Conservation (phyloP, 1,284 basidiomycete genomes). For the Paramarasmius palmivorus region DNA sequence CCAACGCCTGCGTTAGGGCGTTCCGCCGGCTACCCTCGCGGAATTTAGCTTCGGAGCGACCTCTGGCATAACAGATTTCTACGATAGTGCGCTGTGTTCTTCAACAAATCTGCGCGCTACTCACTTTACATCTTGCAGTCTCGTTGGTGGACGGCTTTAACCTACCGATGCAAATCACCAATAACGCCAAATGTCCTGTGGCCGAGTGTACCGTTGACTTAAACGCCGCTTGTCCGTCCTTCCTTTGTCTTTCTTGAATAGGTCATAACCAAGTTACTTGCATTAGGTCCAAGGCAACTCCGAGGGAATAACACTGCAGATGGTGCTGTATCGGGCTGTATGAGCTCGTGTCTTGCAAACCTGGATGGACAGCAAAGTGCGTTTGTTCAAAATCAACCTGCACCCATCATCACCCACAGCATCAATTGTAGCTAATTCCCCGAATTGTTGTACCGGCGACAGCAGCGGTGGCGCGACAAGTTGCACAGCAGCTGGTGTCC, state of each 20-base stretch:
- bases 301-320: not conserved
- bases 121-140: not conserved
- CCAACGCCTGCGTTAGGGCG: not conserved
- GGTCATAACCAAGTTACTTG: too few relatives aligned
- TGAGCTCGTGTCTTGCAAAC: conserved; percentile 2
- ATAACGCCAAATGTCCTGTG: conserved; percentile 1
- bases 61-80: not conserved
- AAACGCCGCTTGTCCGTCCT: not conserved
- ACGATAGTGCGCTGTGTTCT: not conserved
- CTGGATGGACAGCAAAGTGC: not conserved
- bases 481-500: not conserved
- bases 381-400: not conserved
- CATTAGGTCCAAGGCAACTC: not conserved
- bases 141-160: not conserved
- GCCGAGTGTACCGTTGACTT: conserved; percentile 1
- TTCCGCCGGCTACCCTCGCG: not conserved
- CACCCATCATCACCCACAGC: not conserved
- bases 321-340: not conserved
- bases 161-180: conserved; percentile 1
- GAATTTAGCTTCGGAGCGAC: not conserved
- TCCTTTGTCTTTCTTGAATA: too few relatives aligned
- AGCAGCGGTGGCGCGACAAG: not conserved
- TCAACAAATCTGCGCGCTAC: too few relatives aligned
- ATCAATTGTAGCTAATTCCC: not conserved
- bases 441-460: conserved; percentile 1